These are phyloP conservation scores for Podila verticillata DNA, from an alignment of 192 early-diverging fungal genomes.

Conservation along the genomic window DNA sequence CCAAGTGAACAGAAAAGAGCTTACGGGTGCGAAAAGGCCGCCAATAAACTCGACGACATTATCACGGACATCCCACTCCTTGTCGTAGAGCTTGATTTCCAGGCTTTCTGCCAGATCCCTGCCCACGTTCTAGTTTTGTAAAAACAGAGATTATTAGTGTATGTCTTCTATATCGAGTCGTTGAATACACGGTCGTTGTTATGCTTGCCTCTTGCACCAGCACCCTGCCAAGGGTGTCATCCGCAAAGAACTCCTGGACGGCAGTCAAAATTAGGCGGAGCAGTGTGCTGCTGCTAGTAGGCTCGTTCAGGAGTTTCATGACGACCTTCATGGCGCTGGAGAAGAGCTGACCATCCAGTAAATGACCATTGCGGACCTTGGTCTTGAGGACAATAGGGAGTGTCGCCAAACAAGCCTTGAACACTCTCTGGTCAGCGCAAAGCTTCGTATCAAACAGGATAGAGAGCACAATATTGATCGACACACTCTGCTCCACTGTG, in stretches of 20 bases:
- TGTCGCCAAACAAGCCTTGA: slow-evolving; percentile 45
- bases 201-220: slow-evolving; percentile 21
- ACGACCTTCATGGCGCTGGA: slow-evolving; percentile 31
- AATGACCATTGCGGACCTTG: slow-evolving; percentile 36
- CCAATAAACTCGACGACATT: slow-evolving; percentile 61
- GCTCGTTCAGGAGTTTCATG: slow-evolving; percentile 18
- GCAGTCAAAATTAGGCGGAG: slow-evolving; percentile 25
- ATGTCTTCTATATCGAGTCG: too few relatives aligned
- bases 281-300: slow-evolving; percentile 19
- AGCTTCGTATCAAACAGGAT: slow-evolving; percentile 32
- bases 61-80: slow-evolving; percentile 64
- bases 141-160: neutral
- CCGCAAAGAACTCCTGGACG: slow-evolving; percentile 33
- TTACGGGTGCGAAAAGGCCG: slow-evolving; percentile 50
- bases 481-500: slow-evolving; percentile 21
- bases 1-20: too few relatives aligned
- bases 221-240: slow-evolving; percentile 25
- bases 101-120: slow-evolving; percentile 45
- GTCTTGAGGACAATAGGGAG: slow-evolving; percentile 38
- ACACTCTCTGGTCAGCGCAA: slow-evolving; percentile 39
- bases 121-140: slow-evolving; percentile 24
- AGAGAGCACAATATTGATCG: slow-evolving; percentile 27
- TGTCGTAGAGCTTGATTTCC: slow-evolving; percentile 53
- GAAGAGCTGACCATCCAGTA: slow-evolving; percentile 40
- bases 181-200: neutral